Percentiles rank a stretch among this genome's conserved stretches.
Conservation (phyloP, 495 filamentous ascomycete species). For the Acidomyces sp. region DNA sequence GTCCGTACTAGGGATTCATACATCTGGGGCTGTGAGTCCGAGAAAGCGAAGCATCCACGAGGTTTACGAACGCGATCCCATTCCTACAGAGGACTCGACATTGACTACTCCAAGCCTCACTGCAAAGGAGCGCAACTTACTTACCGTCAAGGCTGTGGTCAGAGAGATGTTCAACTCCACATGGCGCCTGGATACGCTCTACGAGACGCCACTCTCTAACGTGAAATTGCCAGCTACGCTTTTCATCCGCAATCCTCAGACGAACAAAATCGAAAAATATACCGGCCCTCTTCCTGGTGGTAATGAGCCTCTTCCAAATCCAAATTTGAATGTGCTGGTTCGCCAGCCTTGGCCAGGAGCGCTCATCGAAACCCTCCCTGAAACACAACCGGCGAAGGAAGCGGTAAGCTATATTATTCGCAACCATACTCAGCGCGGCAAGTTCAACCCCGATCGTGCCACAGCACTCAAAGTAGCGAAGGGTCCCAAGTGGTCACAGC, state of each 20-base stretch:
- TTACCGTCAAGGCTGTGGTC: constrained; percentile 46
- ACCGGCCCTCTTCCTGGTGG: constrained; percentile 46
- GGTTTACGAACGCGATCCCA: constrained; percentile 21
- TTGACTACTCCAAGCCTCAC: constrained; percentile 12
- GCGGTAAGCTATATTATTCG: constrained; percentile 79
- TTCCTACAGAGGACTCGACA: constrained; percentile 2
- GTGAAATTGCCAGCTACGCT: constrained; percentile 56
- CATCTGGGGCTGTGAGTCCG: constrained; percentile 26
- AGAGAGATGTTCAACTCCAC: constrained; percentile 69
- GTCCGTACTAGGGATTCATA: background rate
- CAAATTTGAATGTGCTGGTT: constrained; percentile 50
- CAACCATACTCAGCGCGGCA: constrained; percentile 59
- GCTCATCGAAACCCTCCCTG: constrained; percentile 47
- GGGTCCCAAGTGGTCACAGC: constrained; percentile 36
- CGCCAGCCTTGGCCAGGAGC: constrained; percentile 76
- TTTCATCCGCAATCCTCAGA: constrained; percentile 52
- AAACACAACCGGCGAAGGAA: constrained; percentile 46
- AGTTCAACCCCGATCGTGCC: constrained; percentile 58
- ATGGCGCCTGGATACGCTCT: constrained; percentile 58
- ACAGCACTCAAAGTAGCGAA: constrained; percentile 41
- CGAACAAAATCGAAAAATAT: constrained; percentile 53
- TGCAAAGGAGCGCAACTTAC: constrained; percentile 13
- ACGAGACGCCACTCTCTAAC: constrained; percentile 48
- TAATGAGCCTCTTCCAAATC: constrained; percentile 27
- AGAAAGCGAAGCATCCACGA: constrained; percentile 54